These are phyloP conservation scores for Lathyrus tuberosus DNA, from an alignment of 306 rosid genomes.

Conservation along the genomic window DNA sequence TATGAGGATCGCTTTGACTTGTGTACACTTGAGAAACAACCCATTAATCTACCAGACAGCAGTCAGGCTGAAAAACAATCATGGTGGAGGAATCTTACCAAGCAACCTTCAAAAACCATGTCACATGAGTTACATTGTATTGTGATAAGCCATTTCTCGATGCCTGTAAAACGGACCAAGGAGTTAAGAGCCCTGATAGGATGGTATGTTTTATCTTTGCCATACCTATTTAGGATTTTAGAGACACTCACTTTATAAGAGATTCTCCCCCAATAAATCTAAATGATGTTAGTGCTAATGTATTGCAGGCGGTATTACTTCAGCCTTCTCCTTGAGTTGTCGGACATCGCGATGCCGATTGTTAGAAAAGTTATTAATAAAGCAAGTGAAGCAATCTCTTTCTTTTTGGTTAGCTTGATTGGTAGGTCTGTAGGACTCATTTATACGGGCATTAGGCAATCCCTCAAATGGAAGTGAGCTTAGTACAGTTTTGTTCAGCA, in stretches of 20 bases:
- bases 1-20: conserved; percentile 93
- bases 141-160: conserved; percentile 57
- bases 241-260: neutral
- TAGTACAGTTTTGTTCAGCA: conserved; percentile 40
- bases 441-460: conserved; percentile 90
- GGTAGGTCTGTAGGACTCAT: conserved; percentile 95
- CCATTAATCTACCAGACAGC: conserved; percentile 51
- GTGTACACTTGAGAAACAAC: conserved; percentile 60
- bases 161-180: conserved; percentile 82
- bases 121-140: conserved; percentile 46
- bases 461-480: conserved; percentile 79
- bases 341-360: conserved; percentile 82
- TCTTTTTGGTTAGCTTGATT: conserved; percentile 81
- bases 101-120: conserved; percentile 43
- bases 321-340: conserved; percentile 86
- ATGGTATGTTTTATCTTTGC: conserved; percentile 61
- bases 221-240: conserved; percentile 9
- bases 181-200: conserved; percentile 84
- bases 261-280: conserved; percentile 7
- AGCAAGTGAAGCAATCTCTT: conserved; percentile 78
- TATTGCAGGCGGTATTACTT: conserved; percentile 87
- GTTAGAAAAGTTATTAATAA: conserved; percentile 66
- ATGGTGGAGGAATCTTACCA: conserved; percentile 78
- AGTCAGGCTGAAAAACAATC: conserved; percentile 50
- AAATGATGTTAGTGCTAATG: conserved; percentile 23